These are phyloP conservation scores for Aspergillus pseudoterreus DNA, from an alignment of 2,329 filamentous ascomycete genomes.

Conservation along the genomic window DNA sequence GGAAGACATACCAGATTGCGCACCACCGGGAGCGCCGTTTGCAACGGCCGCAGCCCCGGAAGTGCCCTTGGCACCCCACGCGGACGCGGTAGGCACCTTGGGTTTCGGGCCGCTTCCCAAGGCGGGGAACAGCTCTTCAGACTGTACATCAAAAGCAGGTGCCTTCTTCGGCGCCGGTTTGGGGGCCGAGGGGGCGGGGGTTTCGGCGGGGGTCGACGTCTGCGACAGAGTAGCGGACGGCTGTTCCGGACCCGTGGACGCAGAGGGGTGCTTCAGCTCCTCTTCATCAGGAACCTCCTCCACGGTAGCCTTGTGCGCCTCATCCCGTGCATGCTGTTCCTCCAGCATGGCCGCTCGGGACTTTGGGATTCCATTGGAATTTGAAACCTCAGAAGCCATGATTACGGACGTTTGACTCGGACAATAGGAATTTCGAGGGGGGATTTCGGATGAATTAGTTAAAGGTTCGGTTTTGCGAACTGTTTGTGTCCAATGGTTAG, in stretches of 20 bases:
- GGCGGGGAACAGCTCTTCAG: conserved; percentile 90
- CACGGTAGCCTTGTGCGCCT: conserved; percentile 63
- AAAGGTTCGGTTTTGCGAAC: background rate
- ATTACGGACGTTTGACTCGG: conserved; percentile 5
- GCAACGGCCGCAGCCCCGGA: conserved; percentile 34
- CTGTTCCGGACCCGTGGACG: conserved; percentile 40
- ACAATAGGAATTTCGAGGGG: background rate
- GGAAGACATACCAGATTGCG: conserved; percentile 46
- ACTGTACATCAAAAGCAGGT: conserved; percentile 70
- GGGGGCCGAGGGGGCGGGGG: conserved; percentile 35
- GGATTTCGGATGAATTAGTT: background rate
- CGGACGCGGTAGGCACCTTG: conserved; percentile 59
- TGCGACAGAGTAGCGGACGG: conserved; percentile 22
- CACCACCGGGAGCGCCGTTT: conserved; percentile 54
- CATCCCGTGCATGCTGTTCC: conserved; percentile 50
- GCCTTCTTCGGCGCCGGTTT: conserved; percentile 41
- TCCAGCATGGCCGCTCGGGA: conserved; percentile 53
- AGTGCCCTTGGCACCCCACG: conserved; percentile 69
- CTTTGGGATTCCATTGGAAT: conserved; percentile 32
- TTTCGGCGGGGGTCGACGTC: conserved; percentile 21
- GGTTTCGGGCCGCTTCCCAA: conserved; percentile 70
- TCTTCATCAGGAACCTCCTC: conserved; percentile 83
- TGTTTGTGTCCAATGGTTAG: background rate
- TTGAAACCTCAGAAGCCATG: conserved; percentile 34
- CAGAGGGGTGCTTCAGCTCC: conserved; percentile 57